Percentiles rank a stretch among this genome's conserved stretches.
Conservation (phyloP, 2,329 filamentous ascomycete genomes). For the Aureobasidium sp. region DNA sequence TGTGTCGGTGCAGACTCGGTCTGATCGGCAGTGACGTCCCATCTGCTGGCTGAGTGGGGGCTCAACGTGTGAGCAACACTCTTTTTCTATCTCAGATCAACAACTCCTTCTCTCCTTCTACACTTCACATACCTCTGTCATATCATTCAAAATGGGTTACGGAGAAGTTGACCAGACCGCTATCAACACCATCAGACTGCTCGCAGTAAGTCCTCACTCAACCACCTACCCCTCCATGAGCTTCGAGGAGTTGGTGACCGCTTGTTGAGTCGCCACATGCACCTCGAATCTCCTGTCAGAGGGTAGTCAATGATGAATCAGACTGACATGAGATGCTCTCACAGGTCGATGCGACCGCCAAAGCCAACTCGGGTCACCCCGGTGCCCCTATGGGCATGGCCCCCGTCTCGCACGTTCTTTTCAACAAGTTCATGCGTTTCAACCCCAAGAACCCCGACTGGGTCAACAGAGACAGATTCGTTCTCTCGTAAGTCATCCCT, state of each 20-base stretch:
- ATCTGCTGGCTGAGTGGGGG: not conserved
- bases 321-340: slow-evolving; percentile 14
- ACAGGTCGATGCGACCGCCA: slow-evolving; percentile 93
- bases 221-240: slow-evolving; percentile 23
- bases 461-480: slow-evolving; percentile 96
- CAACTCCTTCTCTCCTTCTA: slow-evolving; percentile 13
- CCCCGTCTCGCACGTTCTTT: slow-evolving; percentile 90
- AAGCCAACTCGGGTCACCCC: slow-evolving; percentile 96
- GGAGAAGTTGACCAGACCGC: slow-evolving; percentile 78
- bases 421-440: slow-evolving; percentile 99
- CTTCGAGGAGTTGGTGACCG: not conserved
- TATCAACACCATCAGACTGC: slow-evolving; percentile 95
- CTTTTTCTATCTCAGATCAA: slow-evolving; percentile 6
- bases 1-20: not conserved
- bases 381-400: slow-evolving; percentile 98
- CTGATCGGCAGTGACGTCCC: not conserved
- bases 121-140: slow-evolving; percentile 10
- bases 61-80: slow-evolving; percentile 14
- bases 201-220: slow-evolving; percentile 64
- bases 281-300: not conserved
- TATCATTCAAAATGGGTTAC: slow-evolving; percentile 64
- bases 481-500: slow-evolving; percentile 76
- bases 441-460: slow-evolving; percentile 98
- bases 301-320: not conserved
- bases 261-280: slow-evolving; percentile 9